Percentiles rank a stretch among this genome's conserved stretches.
Evolutionary conservation across 2,329 filamentous ascomycete species (phyloP).

Genomic region (Aspergillus proliferans): DNA sequence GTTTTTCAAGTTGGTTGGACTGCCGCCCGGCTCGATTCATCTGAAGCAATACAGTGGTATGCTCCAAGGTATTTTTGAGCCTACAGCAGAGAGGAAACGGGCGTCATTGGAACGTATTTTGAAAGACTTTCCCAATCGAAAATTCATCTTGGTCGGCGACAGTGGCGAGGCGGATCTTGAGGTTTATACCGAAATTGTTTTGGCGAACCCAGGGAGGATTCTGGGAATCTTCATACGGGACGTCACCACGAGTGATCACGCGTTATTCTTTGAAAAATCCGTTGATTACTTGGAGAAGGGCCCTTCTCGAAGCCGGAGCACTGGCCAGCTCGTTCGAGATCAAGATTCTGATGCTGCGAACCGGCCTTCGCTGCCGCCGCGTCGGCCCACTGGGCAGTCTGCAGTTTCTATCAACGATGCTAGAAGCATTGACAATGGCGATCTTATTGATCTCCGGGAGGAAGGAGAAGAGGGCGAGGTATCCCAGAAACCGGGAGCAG

Average conservation of each 20-base stretch:
- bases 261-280: conserved; percentile 71
- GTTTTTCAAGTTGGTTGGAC: conserved; percentile 72
- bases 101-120: conserved; percentile 78
- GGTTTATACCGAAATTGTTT: conserved; percentile 88
- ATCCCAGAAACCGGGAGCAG: conserved; percentile 9
- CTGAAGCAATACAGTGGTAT: conserved; percentile 95
- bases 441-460: conserved; percentile 38
- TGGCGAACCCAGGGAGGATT: conserved; percentile 76
- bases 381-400: conserved; percentile 20
- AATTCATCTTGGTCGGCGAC: conserved; percentile 87
- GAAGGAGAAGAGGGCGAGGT: conserved; percentile 14
- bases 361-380: conserved; percentile 36
- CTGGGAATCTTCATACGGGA: conserved; percentile 90
- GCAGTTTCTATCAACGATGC: conserved; percentile 11
- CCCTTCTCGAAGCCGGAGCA: conserved; percentile 18
- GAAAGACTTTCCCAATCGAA: conserved; percentile 79
- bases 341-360: conserved; percentile 24
- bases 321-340: conserved; percentile 14
- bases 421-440: conserved; percentile 23
- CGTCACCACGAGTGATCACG: conserved; percentile 71
- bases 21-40: conserved; percentile 86
- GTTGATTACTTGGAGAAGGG: conserved; percentile 29
- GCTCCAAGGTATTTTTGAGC: conserved; percentile 96
- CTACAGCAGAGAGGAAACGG: conserved; percentile 90
- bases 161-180: conserved; percentile 96